phyloP scores from a whole-genome alignment of 2,329 filamentous ascomycete species.

The Aspergillus tamarii region DNA sequence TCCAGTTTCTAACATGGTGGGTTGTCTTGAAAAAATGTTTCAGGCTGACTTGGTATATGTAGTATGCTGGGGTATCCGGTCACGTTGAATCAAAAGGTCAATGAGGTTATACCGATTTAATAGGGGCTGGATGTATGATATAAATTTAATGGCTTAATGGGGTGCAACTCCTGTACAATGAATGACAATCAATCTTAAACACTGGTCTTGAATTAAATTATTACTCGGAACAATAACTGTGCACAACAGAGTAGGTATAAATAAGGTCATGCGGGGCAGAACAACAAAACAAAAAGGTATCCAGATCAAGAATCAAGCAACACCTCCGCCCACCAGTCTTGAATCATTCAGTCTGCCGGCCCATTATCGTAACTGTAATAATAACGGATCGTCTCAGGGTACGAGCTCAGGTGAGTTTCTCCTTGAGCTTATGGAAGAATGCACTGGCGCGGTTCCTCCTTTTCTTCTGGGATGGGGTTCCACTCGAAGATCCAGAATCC shows the following conservation, averaged over 20 bases:
- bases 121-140: background rate
- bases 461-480: conserved; percentile 46
- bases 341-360: conserved; percentile 9
- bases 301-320: conserved; percentile 23
- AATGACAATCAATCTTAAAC: background rate
- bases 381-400: background rate
- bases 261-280: conserved; percentile 5
- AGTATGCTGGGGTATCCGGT: conserved; percentile 58
- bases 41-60: conserved; percentile 22
- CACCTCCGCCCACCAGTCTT: conserved; percentile 13
- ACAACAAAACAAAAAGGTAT: conserved; percentile 27
- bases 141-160: background rate
- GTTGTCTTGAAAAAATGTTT: background rate
- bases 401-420: conserved; percentile 46
- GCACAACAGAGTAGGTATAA: conserved; percentile 1
- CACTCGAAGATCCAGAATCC: conserved; percentile 25
- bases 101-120: conserved; percentile 50
- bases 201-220: conserved; percentile 3
- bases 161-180: no score
- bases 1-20: background rate
- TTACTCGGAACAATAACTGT: conserved; percentile 2
- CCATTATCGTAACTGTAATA: conserved; percentile 1
- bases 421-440: conserved; percentile 61
- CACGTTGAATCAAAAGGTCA: conserved; percentile 55
- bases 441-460: conserved; percentile 58